Evolutionary conservation across 768 basidiomycete genomes (phyloP), one percentile per base, ranked within the genome.

Genomic region (Leccinum truebloodii): DNA sequence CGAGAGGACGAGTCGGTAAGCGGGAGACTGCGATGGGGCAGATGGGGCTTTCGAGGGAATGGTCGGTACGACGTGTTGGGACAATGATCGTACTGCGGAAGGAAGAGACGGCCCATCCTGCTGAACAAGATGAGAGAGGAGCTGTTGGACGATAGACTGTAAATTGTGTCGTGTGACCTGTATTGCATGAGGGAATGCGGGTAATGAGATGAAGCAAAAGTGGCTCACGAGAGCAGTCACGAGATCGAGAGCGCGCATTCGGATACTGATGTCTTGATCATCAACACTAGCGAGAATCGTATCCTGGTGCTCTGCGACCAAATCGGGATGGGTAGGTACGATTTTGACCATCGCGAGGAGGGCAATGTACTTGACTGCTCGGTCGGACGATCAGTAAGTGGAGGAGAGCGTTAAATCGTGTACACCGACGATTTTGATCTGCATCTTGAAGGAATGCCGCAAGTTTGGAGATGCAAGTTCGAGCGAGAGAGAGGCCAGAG

Each of bases 321-420:
- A 83, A 66, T 94, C 83, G 1, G 94, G 90, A 71, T 97, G 91
- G 6, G 90, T 86, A 1, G 94, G 95, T 1, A 95, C 94, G 67
- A 99, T 98, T 77, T 97, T 96, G 58, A 89, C 90, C 84, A 99
- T 84, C 2, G 97, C 96, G 49, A 97, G 81, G 32, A 99, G 81
- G 0, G 97, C 91, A 62, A 99, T 98, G 72, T 98, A 99, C 73
- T 96, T 95, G 73, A 99, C 96, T 99, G 68, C n/a, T 66, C 66
- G 52, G 58, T 57, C 57, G 62, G 57, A 56, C 48, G 54, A 65
- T 58, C 57, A 73, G 65, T 63, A 55, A 60, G 34, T 57, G 41
- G 35, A 63, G 14, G 30, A 49, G 54, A 61, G 37, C 26, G 53
- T 50, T 58, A 64, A 61, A 62, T 59, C 52, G 63, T 54, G n/a